These are phyloP conservation scores for Phytopythium helicoides DNA, from an alignment of 352 stramenopile species.

Conservation along the genomic window DNA sequence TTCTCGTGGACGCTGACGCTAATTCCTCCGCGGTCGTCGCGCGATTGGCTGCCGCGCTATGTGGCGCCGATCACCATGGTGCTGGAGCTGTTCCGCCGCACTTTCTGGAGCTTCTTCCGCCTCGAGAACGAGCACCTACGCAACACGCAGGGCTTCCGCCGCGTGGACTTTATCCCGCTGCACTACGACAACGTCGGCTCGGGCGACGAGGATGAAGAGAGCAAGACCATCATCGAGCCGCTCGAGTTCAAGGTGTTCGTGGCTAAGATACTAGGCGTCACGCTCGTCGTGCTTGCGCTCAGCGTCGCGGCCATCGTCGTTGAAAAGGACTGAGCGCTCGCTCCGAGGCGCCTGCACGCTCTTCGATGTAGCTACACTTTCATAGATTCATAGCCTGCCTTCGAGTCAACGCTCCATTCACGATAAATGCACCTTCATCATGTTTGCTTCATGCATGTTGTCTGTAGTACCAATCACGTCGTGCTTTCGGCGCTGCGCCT, in stretches of 20 bases:
- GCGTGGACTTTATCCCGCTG: slow-evolving; percentile 80
- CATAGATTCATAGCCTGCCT: too few relatives aligned
- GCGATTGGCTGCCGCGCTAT: slow-evolving; percentile 66
- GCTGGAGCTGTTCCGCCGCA: slow-evolving; percentile 78
- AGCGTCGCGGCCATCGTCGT: slow-evolving; percentile 51
- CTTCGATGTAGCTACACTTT: neutral
- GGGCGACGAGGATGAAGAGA: slow-evolving; percentile 33
- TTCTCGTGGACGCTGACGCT: slow-evolving; percentile 84
- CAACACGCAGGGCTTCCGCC: slow-evolving; percentile 83
- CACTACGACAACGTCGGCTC: slow-evolving; percentile 79
- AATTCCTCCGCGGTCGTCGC: slow-evolving; percentile 60
- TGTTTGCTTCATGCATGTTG: too few relatives aligned
- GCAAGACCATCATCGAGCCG: slow-evolving; percentile 23
- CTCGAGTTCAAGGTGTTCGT: slow-evolving; percentile 42
- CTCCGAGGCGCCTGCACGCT: neutral
- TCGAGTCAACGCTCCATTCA: too few relatives aligned
- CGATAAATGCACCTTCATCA: too few relatives aligned
- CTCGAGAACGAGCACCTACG: slow-evolving; percentile 86
- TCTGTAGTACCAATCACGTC: too few relatives aligned
- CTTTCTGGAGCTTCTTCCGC: slow-evolving; percentile 86
- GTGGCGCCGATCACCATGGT: slow-evolving; percentile 87
- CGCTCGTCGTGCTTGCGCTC: slow-evolving; percentile 42
- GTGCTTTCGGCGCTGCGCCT: too few relatives aligned
- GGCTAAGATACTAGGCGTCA: slow-evolving; percentile 50
- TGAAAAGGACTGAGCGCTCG: slow-evolving; percentile 16